Evolutionary conservation across 108 stramenopile species (phyloP).

Genomic region (Nitzschia inconspicua): DNA sequence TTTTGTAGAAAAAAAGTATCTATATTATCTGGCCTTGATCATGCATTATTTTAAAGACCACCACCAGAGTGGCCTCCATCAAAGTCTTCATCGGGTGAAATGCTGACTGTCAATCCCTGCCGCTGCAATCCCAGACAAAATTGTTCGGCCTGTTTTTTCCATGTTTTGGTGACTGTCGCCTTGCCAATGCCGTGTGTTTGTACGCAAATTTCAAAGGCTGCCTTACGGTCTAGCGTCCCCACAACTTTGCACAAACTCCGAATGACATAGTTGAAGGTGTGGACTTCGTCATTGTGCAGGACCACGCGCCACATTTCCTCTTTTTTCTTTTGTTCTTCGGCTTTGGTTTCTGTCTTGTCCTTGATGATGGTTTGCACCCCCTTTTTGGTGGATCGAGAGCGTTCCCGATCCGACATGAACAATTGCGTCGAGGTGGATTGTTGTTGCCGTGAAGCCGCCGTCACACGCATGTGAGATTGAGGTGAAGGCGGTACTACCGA

Average conservation of each 20-base stretch:
- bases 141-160: slow-evolving; percentile 91
- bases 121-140: slow-evolving; percentile 85
- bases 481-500: not conserved
- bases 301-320: slow-evolving; percentile 86
- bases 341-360: slow-evolving; percentile 74
- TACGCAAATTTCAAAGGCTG: slow-evolving; percentile 89
- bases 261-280: slow-evolving; percentile 96
- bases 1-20: not conserved
- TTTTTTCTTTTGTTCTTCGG: slow-evolving; percentile 66
- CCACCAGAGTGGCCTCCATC: slow-evolving; percentile 73
- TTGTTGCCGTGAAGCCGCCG: not conserved
- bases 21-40: slow-evolving; percentile 1
- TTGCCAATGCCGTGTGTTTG: slow-evolving; percentile 91
- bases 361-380: slow-evolving; percentile 63
- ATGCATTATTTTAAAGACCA: slow-evolving; percentile 28
- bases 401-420: slow-evolving; percentile 46
- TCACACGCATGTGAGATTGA: not conserved
- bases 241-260: slow-evolving; percentile 84
- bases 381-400: slow-evolving; percentile 50
- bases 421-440: slow-evolving; percentile 22
- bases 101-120: slow-evolving; percentile 90
- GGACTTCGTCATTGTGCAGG: slow-evolving; percentile 95
- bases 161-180: slow-evolving; percentile 86
- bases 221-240: slow-evolving; percentile 81
- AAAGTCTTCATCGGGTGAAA: slow-evolving; percentile 88